Percentiles rank a stretch among this genome's conserved stretches.
Conservation (phyloP, 352 stramenopile genomes). For the Peronosclerospora sorghi region DNA sequence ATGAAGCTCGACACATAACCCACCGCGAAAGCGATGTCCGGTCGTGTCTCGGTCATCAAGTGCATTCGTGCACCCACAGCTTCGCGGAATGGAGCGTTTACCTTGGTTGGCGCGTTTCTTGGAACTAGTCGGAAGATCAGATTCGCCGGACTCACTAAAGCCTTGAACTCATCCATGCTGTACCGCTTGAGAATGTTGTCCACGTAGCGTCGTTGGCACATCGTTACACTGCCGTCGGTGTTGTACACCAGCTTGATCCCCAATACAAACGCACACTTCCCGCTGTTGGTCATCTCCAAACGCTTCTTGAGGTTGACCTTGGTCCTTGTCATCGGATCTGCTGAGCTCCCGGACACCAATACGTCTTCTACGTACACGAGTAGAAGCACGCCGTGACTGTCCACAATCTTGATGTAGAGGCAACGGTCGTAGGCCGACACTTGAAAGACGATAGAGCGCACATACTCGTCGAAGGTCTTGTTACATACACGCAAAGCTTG, state of each 20-base stretch:
- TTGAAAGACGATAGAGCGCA: neutral
- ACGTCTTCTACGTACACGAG: slow-evolving; percentile 14
- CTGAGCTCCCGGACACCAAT: slow-evolving; percentile 7
- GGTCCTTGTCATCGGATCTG: slow-evolving; percentile 6
- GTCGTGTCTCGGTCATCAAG: slow-evolving; percentile 10
- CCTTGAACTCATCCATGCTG: slow-evolving; percentile 11
- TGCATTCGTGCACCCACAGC: slow-evolving; percentile 15
- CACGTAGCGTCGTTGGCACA: slow-evolving; percentile 12
- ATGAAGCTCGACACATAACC: slow-evolving; percentile 14
- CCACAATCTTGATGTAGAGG: slow-evolving; percentile 10
- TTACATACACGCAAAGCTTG: slow-evolving; percentile 7
- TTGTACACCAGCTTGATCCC: slow-evolving; percentile 9
- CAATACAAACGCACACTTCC: slow-evolving; percentile 15
- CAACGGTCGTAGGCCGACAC: neutral
- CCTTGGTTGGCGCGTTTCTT: slow-evolving; percentile 3
- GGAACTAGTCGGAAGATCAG: neutral
- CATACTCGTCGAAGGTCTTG: slow-evolving; percentile 2
- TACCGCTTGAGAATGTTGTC: slow-evolving; percentile 16
- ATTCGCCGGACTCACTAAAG: slow-evolving; percentile 2
- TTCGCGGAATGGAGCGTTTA: slow-evolving; percentile 8
- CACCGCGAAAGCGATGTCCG: slow-evolving; percentile 8
- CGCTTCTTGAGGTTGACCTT: slow-evolving; percentile 6
- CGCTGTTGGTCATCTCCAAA: slow-evolving; percentile 18
- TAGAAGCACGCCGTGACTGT: slow-evolving; percentile 3
- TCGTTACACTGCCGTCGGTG: slow-evolving; percentile 5